phyloP scores from a whole-genome alignment of 106 monocot species.

The Allium cepa region DNA sequence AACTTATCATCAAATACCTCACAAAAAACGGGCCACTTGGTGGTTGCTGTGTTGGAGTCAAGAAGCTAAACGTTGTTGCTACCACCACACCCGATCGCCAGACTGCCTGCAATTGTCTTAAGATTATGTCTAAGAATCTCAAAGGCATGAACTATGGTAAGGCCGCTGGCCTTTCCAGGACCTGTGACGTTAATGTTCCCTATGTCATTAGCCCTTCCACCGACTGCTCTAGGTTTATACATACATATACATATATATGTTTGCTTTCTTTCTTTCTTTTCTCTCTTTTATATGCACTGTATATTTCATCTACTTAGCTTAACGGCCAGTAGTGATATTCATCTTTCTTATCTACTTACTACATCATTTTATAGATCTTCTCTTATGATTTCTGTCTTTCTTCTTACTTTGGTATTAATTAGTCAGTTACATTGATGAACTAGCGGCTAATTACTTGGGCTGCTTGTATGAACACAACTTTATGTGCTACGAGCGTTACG shows the following conservation, averaged over 20 bases:
- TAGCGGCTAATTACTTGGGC: too few relatives aligned
- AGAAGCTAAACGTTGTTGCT: slow-evolving; percentile 5
- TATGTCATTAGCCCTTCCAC: slow-evolving; percentile 28
- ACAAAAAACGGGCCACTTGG: not conserved
- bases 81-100: slow-evolving; percentile 12
- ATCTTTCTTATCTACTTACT: too few relatives aligned
- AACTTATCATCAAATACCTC: slow-evolving; percentile 8
- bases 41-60: slow-evolving; percentile 13
- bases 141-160: not conserved
- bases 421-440: too few relatives aligned
- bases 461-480: too few relatives aligned
- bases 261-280: too few relatives aligned
- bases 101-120: slow-evolving; percentile 15
- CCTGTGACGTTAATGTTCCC: slow-evolving; percentile 21
- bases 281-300: too few relatives aligned
- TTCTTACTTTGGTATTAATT: too few relatives aligned
- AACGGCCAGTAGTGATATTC: too few relatives aligned
- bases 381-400: too few relatives aligned
- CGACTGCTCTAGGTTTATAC: slow-evolving; percentile 36
- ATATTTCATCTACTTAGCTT: too few relatives aligned
- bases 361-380: too few relatives aligned
- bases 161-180: slow-evolving; percentile 9
- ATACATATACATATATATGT: not conserved
- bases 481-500: too few relatives aligned
- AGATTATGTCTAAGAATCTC: slow-evolving; percentile 1